Percentiles rank a stretch among this genome's conserved stretches.
Evolutionary conservation across 2,329 filamentous ascomycete species (phyloP).

Genomic region (Xylaria sp.): DNA sequence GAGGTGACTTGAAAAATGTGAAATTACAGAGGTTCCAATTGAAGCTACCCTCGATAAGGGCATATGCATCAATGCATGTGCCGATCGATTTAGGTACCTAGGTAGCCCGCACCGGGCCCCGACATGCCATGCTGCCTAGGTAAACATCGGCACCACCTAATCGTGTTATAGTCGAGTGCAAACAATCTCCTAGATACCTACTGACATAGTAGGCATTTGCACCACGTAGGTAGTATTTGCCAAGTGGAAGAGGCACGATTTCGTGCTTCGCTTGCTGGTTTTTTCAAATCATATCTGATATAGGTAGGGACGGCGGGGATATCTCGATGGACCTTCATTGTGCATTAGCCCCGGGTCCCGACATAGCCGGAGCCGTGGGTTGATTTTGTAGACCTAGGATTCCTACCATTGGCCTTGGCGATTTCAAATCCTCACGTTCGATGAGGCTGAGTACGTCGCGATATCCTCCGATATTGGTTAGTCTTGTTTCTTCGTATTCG

Average conservation of each 20-base stretch:
- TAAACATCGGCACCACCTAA: too few relatives aligned
- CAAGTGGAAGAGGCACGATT: neutral
- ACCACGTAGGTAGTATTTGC: neutral
- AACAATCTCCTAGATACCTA: too few relatives aligned
- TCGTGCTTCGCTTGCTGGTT: neutral
- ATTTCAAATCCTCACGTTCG: constrained; percentile 20
- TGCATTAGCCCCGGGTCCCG: neutral
- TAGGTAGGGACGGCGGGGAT: too few relatives aligned
- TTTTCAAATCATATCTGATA: neutral
- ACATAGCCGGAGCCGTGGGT: neutral
- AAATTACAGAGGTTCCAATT: neutral
- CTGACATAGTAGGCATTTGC: too few relatives aligned
- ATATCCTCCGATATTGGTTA: neutral
- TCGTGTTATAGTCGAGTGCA: too few relatives aligned
- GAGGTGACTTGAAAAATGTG: neutral
- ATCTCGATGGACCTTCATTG: neutral
- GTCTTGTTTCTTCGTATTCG: neutral
- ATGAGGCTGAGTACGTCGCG: constrained; percentile 15
- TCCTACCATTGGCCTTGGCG: constrained; percentile 7
- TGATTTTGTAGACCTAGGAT: neutral
- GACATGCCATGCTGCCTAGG: too few relatives aligned
- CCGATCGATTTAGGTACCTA: neutral
- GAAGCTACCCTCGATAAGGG: neutral
- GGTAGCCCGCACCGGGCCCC: too few relatives aligned
- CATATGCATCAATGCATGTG: neutral